Evolutionary conservation across 139 green algal species (phyloP), one percentile per base, ranked within the genome.

Genomic region (Chlorella sorokiniana): DNA sequence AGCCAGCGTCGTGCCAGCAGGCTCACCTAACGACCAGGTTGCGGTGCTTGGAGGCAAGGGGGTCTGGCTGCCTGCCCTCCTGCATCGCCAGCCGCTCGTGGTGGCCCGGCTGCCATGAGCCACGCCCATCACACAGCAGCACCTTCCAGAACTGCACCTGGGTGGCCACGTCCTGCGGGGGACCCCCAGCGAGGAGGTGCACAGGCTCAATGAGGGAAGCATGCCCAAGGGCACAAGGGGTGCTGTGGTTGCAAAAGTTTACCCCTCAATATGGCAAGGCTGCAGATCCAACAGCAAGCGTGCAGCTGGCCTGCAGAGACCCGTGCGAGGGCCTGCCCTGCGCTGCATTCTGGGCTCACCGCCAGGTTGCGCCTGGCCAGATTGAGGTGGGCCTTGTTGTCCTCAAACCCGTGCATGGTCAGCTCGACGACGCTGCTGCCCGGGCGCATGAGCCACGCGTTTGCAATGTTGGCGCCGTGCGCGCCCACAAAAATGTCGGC

Each of bases 71-170:
- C 16, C 6, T 44, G 31, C 70, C 72, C 51, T 38, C 4, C 3
- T 27, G 22, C 35, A 40, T 35, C 35, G 38, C 72, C 16, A 41
- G 18, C 35, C 8, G 4, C 37, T 79, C 72, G 25, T 23, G 23
- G 14, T 5, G 4, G 0, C 37, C 72, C 11, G 72, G 54, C 33
- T 20, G 56, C 33, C 52, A 35, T 14, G 35, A 79, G 35, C n/a
- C 27, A 22, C 35, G 23, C 23, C 35, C 35, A 35, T 48, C 72
- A 40, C 72, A 79, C 52, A 79, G 52, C 35, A 79, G 52, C 72
- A 79, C 33, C 72, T 79, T 79, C 51, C 51, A 79, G 44, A 59
- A 79, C 51, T 67, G 52, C 51, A 79, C n/a, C 23, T 52, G 51
- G 2, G 51, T 52, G 18, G 25, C 27, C 4, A 29, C 25, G 72